phyloP scores from a whole-genome alignment of 129 eudicot species.

The Arctium lappa region DNA sequence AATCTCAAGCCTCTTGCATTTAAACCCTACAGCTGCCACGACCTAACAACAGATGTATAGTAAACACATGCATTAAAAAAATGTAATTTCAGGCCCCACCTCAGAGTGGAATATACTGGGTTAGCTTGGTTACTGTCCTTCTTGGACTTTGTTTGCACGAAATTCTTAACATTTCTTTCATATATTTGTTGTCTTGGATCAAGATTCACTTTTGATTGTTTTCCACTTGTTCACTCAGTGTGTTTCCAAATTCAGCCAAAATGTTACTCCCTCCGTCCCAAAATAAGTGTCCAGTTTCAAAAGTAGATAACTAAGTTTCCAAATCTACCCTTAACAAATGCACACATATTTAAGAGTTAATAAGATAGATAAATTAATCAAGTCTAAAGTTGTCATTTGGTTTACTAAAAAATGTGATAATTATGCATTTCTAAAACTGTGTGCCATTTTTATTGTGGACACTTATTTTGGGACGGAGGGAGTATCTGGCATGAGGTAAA shows the following conservation, averaged over 20 bases:
- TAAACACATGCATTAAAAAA: not conserved
- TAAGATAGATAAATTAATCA: not conserved
- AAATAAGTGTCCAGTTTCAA: not conserved
- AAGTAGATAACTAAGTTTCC: not conserved
- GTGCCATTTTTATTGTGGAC: not conserved
- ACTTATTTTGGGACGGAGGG: too few species aligned
- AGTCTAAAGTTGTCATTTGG: not conserved
- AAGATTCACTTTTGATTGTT: not conserved
- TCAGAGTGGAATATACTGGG: too few species aligned
- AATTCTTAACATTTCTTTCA: not conserved
- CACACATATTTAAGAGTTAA: not conserved
- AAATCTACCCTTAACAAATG: not conserved
- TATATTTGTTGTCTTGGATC: not conserved
- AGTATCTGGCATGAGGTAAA: too few species aligned
- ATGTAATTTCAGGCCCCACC: not conserved
- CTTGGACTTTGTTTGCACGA: too few species aligned
- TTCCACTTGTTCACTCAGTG: not conserved
- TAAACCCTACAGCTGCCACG: constrained; percentile 85
- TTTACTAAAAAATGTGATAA: not conserved
- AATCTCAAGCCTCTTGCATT: constrained; percentile 76
- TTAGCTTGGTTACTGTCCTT: too few species aligned
- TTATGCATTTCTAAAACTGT: not conserved
- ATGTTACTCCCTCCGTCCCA: too few species aligned
- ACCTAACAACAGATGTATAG: constrained; percentile 38
- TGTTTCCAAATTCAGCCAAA: not conserved